Evolutionary conservation across 352 stramenopile species (phyloP).

Genomic region (Blastocystis hominis): DNA sequence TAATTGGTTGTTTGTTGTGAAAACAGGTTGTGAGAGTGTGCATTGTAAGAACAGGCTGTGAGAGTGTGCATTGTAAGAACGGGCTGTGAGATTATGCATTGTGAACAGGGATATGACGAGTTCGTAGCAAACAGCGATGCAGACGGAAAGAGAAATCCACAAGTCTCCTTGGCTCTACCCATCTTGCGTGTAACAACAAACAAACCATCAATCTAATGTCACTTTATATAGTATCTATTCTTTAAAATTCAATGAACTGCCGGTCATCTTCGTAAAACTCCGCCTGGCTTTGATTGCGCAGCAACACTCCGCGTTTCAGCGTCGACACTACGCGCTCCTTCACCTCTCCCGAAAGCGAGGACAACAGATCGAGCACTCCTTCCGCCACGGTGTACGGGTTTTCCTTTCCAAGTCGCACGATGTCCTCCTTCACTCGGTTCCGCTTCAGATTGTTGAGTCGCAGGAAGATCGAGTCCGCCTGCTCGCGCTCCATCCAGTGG

Average conservation of each 20-base stretch:
- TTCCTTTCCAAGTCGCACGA: constrained; percentile 30
- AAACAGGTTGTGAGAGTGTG: too few relatives aligned
- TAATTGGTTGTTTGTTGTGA: too few relatives aligned
- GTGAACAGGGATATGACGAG: too few relatives aligned
- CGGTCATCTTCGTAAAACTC: constrained; percentile 43
- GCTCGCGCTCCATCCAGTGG: constrained; percentile 48
- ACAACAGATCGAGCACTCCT: constrained; percentile 52
- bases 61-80: too few relatives aligned
- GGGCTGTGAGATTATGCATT: too few relatives aligned
- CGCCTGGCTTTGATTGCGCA: constrained; percentile 2
- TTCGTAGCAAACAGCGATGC: too few relatives aligned
- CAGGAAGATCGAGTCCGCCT: not conserved
- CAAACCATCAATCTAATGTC: not conserved
- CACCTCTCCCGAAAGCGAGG: constrained; percentile 24
- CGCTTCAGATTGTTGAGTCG: not conserved
- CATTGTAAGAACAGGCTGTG: too few relatives aligned
- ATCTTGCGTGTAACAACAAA: not conserved
- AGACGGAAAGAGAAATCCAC: too few relatives aligned
- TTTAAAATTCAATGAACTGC: constrained; percentile 55
- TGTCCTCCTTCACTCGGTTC: constrained; percentile 17
- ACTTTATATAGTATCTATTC: too few relatives aligned
- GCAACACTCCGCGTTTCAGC: constrained; percentile 55
- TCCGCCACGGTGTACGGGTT: constrained; percentile 50
- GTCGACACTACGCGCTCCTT: constrained; percentile 48
- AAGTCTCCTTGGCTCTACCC: too few relatives aligned